Evolutionary conservation across 306 rosid species (phyloP).

Genomic region (Urtica urens): DNA sequence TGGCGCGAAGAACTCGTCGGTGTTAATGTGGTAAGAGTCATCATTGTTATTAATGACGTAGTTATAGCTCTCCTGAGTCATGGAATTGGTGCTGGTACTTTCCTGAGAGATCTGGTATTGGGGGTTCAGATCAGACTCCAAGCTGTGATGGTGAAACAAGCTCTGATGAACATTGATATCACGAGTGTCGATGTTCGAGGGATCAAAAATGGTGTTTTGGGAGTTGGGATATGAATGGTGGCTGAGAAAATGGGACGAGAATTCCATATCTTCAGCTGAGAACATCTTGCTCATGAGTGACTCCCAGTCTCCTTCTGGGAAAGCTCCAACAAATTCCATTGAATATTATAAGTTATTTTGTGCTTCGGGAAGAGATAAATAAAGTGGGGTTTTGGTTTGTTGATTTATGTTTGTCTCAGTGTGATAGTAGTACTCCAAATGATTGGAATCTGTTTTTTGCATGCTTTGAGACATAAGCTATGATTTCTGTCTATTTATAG

Average conservation of each 20-base stretch:
- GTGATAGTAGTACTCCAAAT: slow-evolving; percentile 7
- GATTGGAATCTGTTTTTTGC: slow-evolving; percentile 18
- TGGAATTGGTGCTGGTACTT: slow-evolving; percentile 19
- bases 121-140: slow-evolving; percentile 34
- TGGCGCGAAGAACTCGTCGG: slow-evolving; percentile 2
- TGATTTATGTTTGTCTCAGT: not conserved
- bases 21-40: slow-evolving; percentile 13
- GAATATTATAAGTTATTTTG: too few relatives aligned
- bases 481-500: slow-evolving; percentile 19
- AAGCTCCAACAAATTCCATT: slow-evolving; percentile 61
- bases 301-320: slow-evolving; percentile 66
- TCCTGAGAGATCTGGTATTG: slow-evolving; percentile 43
- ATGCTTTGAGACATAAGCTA: slow-evolving; percentile 20
- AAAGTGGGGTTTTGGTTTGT: not conserved
- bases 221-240: slow-evolving; percentile 28
- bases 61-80: slow-evolving; percentile 15
- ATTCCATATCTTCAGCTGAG: slow-evolving; percentile 37
- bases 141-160: slow-evolving; percentile 39
- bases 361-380: slow-evolving; percentile 1
- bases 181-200: slow-evolving; percentile 9
- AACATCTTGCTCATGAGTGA: slow-evolving; percentile 37
- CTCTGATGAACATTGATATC: slow-evolving; percentile 18
- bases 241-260: slow-evolving; percentile 34
- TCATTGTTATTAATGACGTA: too few relatives aligned
- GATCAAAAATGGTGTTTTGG: slow-evolving; percentile 16